phyloP scores from a whole-genome alignment of 306 rosid genomes.

The Luffa aegyptiaca region DNA sequence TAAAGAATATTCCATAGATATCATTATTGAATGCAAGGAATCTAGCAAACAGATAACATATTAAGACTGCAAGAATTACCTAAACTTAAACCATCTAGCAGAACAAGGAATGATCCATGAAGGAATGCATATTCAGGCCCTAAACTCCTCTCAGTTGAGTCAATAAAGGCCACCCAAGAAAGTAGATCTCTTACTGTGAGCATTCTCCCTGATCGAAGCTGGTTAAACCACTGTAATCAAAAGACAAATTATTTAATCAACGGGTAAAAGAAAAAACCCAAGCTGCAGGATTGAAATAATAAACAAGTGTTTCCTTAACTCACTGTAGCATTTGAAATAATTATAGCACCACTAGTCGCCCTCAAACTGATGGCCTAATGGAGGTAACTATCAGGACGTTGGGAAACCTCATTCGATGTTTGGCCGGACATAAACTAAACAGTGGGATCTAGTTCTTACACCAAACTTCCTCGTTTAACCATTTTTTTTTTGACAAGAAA shows the following conservation, averaged over 20 bases:
- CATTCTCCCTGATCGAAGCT: slow-evolving; percentile 48
- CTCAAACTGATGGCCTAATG: too few relatives aligned
- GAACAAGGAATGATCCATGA: slow-evolving; percentile 85
- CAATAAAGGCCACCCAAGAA: slow-evolving; percentile 73
- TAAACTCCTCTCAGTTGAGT: slow-evolving; percentile 37
- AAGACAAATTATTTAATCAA: background rate
- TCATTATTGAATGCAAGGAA: background rate
- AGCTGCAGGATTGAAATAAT: background rate
- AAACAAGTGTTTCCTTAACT: background rate
- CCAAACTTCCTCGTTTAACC: too few relatives aligned
- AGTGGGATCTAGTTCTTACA: too few relatives aligned
- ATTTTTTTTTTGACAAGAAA: too few relatives aligned
- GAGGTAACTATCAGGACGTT: too few relatives aligned
- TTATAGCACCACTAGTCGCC: background rate
- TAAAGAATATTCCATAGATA: background rate
- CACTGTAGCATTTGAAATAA: background rate
- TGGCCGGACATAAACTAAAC: too few relatives aligned
- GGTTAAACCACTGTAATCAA: slow-evolving; percentile 68
- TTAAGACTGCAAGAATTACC: slow-evolving; percentile 28
- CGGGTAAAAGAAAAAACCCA: background rate
- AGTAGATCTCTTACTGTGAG: slow-evolving; percentile 91
- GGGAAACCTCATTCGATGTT: too few relatives aligned
- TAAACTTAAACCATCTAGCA: slow-evolving; percentile 89
- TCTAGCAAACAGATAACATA: background rate
- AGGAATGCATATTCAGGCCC: slow-evolving; percentile 67